A percentile compares a stretch with the other conserved stretches of the same genome.
Conservation (phyloP, 257 asterid genomes). For the Salvia miltiorrhiza region DNA sequence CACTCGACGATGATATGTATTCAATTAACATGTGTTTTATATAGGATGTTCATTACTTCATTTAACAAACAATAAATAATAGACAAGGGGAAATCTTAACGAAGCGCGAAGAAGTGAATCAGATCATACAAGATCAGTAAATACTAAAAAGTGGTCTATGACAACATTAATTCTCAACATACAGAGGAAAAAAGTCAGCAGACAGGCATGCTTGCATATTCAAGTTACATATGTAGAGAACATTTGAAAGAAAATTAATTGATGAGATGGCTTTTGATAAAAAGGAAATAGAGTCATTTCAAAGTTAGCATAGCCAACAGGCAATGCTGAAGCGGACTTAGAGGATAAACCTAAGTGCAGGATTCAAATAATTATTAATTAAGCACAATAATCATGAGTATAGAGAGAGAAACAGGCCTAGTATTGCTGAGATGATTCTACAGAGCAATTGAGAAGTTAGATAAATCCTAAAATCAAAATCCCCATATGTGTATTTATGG, state of each 20-base stretch:
- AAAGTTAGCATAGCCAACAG: background rate
- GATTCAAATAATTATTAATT: background rate
- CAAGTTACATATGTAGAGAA: background rate
- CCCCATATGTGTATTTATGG: background rate
- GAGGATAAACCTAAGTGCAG: background rate
- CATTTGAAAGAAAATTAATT: no score
- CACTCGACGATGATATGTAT: no score
- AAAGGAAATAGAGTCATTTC: background rate
- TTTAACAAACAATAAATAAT: background rate
- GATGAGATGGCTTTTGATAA: background rate
- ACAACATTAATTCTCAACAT: background rate
- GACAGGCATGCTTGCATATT: background rate
- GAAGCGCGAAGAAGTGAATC: background rate
- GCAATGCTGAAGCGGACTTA: background rate
- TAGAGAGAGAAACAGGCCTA: background rate
- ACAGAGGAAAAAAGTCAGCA: no score
- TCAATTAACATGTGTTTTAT: no score
- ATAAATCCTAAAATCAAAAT: background rate
- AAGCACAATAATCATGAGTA: background rate
- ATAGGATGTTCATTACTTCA: no score
- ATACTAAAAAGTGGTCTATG: background rate
- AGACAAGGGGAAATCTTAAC: background rate
- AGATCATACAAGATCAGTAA: slow-evolving; percentile 3
- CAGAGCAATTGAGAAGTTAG: background rate
- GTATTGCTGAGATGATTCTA: background rate